phyloP scores from a whole-genome alignment of 768 basidiomycete genomes.

The Hydnomerulius pinastri region DNA sequence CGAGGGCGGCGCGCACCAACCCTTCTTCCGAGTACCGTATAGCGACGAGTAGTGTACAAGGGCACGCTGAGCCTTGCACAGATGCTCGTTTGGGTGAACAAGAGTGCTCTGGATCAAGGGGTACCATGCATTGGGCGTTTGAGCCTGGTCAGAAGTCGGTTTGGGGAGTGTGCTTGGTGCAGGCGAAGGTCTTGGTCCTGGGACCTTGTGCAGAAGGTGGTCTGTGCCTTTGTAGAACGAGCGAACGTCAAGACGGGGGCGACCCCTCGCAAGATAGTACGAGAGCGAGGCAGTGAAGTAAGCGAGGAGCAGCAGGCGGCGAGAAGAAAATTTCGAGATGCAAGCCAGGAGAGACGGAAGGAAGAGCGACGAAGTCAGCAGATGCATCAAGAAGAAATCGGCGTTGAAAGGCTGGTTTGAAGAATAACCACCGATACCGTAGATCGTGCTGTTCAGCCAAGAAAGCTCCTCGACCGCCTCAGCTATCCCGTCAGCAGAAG shows the following conservation, averaged over 20 bases:
- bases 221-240: slow-evolving; percentile 33
- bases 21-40: slow-evolving; percentile 15
- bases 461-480: slow-evolving; percentile 62
- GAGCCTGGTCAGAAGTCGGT: slow-evolving; percentile 12
- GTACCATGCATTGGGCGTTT: slow-evolving; percentile 37
- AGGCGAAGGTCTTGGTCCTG: slow-evolving; percentile 7
- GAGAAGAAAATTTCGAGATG: slow-evolving; percentile 30
- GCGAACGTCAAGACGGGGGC: slow-evolving; percentile 32
- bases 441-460: slow-evolving; percentile 59
- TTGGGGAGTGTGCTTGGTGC: slow-evolving; percentile 4
- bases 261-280: slow-evolving; percentile 35
- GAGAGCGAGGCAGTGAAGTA: slow-evolving; percentile 30
- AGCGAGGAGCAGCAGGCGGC: slow-evolving; percentile 27
- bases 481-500: slow-evolving; percentile 38
- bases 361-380: slow-evolving; percentile 69
- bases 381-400: slow-evolving; percentile 71
- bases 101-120: slow-evolving; percentile 35
- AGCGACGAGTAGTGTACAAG: slow-evolving; percentile 24
- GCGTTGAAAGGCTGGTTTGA: slow-evolving; percentile 53
- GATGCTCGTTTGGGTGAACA: slow-evolving; percentile 32
- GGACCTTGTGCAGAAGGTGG: slow-evolving; percentile 15
- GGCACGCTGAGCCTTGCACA: slow-evolving; percentile 26
- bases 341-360: slow-evolving; percentile 48
- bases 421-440: slow-evolving; percentile 56
- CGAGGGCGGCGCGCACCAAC: slow-evolving; percentile 13